phyloP scores from a whole-genome alignment of 2,329 filamentous ascomycete genomes.

The Penicillium frequentans region DNA sequence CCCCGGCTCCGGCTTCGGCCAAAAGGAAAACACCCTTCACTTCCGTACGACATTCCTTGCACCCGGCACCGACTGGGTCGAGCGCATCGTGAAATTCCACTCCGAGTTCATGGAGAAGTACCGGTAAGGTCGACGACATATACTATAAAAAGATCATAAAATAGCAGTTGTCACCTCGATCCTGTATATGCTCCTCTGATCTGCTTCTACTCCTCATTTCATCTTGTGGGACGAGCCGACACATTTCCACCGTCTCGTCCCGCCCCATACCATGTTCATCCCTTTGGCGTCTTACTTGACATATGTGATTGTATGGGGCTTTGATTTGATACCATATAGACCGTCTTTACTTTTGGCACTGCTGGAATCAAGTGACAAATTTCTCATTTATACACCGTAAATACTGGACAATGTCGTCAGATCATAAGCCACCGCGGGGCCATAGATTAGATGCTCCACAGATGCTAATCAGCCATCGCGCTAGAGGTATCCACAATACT shows the following conservation, averaged over 20 bases:
- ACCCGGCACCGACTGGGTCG: constrained; percentile 92
- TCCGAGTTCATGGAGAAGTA: constrained; percentile 84
- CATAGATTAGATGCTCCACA: neutral
- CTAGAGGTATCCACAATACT: neutral
- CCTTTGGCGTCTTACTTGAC: neutral
- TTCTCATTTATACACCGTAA: neutral
- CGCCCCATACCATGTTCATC: neutral
- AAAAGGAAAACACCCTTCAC: constrained; percentile 86
- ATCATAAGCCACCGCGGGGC: neutral
- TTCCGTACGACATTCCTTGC: constrained; percentile 97
- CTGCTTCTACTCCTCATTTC: neutral
- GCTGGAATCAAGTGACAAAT: neutral
- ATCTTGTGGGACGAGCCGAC: constrained; percentile 6
- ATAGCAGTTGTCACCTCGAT: neutral
- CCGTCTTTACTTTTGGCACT: neutral
- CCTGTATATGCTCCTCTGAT: neutral
- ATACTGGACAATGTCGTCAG: neutral
- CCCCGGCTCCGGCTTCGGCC: constrained; percentile 88
- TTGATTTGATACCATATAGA: constrained; percentile 21
- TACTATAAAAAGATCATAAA: neutral
- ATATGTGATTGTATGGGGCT: neutral
- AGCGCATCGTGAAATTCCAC: constrained; percentile 86
- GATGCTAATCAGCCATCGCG: neutral
- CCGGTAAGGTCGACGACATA: constrained; percentile 17
- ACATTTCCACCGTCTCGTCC: neutral